Base-by-base conservation (phyloP, 768 basidiomycete genomes). In the Lactifluus pinguis region DNA sequence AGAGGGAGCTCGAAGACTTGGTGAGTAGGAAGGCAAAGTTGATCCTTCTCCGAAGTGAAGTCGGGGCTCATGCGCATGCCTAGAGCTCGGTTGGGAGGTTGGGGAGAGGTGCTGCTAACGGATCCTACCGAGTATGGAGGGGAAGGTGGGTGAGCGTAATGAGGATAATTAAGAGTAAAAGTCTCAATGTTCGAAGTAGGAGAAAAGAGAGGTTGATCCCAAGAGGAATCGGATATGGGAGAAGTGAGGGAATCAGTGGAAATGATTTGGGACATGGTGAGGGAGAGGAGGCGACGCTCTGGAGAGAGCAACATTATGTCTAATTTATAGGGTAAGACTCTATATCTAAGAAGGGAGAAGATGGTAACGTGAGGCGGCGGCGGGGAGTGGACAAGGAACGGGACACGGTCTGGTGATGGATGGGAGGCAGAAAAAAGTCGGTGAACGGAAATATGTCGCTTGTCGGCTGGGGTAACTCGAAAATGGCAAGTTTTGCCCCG, bases 1-100 rank as follows among this genome's bases (percentile, higher is more conserved):
- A 77, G 71, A 55, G 77, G 72, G 62, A 84, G 77, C 71, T 87
- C 86, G 71, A 89, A 89, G 67, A 89, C 77, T 73, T 89, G 83
- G 70, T 82, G 81, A 15, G 87, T 89, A 38, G 87, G 80, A 14
- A 89, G 71, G 68, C 85, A 89, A 45, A 81, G 73, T 57, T 74
- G 79, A 55, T 80, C 77, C 57, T 74, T 69, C 25, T 81, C 79
- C 17, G 75, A 72, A 30, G 57, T 64, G 11, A 60, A 65, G 63
- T 81, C 81, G 5, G 80, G 76, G 62, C 75, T 75, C 68, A 75
- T 72, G 63, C 77, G 77, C 61, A 79, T 76, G 70, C 78, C 80
- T 75, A 85, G 80, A 68, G 80, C 75, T 52, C 73, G 74, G 76
- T 57, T 39, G 76, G 79, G 45, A 19, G 60, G 62, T 63, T 63